Base-by-base conservation (phyloP, 306 rosid species). In the Lathyrus aphaca region DNA sequence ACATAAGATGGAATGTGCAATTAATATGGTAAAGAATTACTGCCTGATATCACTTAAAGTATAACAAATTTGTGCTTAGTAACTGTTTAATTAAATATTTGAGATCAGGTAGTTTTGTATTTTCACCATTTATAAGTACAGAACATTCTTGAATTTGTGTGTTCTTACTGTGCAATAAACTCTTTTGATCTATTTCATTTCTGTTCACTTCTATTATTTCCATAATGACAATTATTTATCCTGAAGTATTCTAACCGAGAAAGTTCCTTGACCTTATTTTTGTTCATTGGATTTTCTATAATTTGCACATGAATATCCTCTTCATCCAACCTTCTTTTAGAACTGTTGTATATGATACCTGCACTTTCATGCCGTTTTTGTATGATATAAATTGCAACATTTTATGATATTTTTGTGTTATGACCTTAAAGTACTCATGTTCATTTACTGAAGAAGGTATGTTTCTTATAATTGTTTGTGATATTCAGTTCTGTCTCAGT, bases 361-460 rank as follows among this genome's bases (percentile, higher is more conserved):
- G 64, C 37, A 71, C 59, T 58, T 80, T 56, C 67, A 23, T 32
- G 67, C 37, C 15, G 19, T 70, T 75, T 80, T 27, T 58, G 19
- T 40, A 43, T 57, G 65, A 30, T 69, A n/a, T 73, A 68, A 43
- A 66, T 40, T 23, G n/a, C 1, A 51, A 51, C 5, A 50, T 50
- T 50, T 18, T 50, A 18, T 18, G n/a, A 49, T 23, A 49, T 49
- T 48, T 48, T 18, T 51, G 23, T 49, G 10, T 48, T 49, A 8
- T 40, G 48, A 38, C 55, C 74, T 21, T n/a, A 39, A 64, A 13
- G n/a, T 42, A 70, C 21, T 5, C 8, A 39, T 39, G n/a, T 69
- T 27, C 51, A 39, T n/a, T 38, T 6, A 54, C 37, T 45, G 75
- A 35, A 59, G 62, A 71, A 66, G 29, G 55, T 19, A 0, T 51